These are phyloP conservation scores for Glarea lozoyensis DNA, from an alignment of 495 filamentous ascomycete genomes.

Conservation along the genomic window DNA sequence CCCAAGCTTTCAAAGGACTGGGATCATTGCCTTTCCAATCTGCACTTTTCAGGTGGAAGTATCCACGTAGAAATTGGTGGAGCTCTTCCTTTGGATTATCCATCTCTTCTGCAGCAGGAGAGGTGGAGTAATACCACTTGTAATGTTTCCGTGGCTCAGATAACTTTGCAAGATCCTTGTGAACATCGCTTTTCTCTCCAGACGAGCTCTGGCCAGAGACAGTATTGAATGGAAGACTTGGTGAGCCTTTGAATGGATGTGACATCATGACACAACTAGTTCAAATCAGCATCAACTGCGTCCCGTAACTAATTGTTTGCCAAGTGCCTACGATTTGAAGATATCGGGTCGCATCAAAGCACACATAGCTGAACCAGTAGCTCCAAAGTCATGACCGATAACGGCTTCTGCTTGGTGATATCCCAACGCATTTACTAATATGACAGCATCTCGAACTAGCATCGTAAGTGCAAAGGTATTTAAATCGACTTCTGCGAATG, in stretches of 20 bases:
- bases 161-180: conserved; percentile 42
- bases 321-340: conserved; percentile 35
- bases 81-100: conserved; percentile 41
- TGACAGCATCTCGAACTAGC: conserved; percentile 53
- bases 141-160: conserved; percentile 54
- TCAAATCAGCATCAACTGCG: too few species aligned
- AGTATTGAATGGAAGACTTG: conserved; percentile 42
- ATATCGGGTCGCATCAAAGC: conserved; percentile 57
- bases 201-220: conserved; percentile 19
- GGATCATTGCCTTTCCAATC: conserved; percentile 49
- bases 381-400: conserved; percentile 61
- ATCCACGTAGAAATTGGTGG: conserved; percentile 51
- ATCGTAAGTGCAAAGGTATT: conserved; percentile 46
- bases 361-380: conserved; percentile 46
- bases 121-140: conserved; percentile 59
- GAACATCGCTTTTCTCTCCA: conserved; percentile 34
- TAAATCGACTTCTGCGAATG: conserved; percentile 44
- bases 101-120: conserved; percentile 50
- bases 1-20: conserved; percentile 42
- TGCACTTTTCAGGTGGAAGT: conserved; percentile 60
- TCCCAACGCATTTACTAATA: conserved; percentile 51
- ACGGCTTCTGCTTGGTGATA: conserved; percentile 50
- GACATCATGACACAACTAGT: conserved; percentile 47
- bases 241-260: conserved; percentile 45
- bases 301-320: too few species aligned